Percentiles rank a stretch among this genome's conserved stretches.
These are phyloP conservation scores for Colletotrichum liriopes DNA, from an alignment of 2,329 filamentous ascomycete genomes.

Conservation along the genomic window DNA sequence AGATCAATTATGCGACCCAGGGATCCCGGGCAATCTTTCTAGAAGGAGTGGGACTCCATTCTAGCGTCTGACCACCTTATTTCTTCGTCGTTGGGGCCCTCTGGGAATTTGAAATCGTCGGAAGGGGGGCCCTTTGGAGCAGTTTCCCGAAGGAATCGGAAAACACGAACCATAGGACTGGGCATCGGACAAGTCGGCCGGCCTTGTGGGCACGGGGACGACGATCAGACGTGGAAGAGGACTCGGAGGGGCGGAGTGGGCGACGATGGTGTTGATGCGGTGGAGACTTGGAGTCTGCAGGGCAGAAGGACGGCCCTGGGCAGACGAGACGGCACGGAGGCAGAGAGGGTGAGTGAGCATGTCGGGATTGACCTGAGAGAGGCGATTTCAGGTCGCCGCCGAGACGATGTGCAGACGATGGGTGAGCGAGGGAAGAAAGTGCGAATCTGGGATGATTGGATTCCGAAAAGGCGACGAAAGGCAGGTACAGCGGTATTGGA, in stretches of 20 bases:
- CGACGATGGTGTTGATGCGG: conserved; percentile 8
- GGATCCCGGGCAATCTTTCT: conserved; percentile 51
- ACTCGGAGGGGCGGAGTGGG: conserved; percentile 20
- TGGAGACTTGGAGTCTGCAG: conserved; percentile 26
- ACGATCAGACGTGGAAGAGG: conserved; percentile 36
- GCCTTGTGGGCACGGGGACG: conserved; percentile 36
- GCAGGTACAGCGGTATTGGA: conserved; percentile 22
- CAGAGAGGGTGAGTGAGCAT: background rate
- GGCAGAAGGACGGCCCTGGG: conserved; percentile 21
- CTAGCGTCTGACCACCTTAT: conserved; percentile 49
- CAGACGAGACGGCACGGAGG: conserved; percentile 11
- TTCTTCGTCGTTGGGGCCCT: conserved; percentile 31
- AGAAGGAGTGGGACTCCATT: conserved; percentile 54
- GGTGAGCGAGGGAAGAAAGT: conserved; percentile 39
- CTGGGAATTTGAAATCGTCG: conserved; percentile 14
- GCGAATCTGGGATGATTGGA: conserved; percentile 36
- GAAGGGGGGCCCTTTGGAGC: conserved; percentile 1
- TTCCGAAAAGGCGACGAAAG: conserved; percentile 23
- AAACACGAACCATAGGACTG: conserved; percentile 33
- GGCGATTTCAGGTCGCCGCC: background rate
- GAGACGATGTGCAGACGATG: background rate
- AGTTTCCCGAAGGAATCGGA: conserved; percentile 5
- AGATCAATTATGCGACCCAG: conserved; percentile 60
- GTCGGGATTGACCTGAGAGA: background rate
- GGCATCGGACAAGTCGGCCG: conserved; percentile 15